A percentile compares a stretch with the other conserved stretches of the same genome.
Evolutionary conservation across 805 yeast genomes (phyloP).

Genomic region (Candida verbasci): DNA sequence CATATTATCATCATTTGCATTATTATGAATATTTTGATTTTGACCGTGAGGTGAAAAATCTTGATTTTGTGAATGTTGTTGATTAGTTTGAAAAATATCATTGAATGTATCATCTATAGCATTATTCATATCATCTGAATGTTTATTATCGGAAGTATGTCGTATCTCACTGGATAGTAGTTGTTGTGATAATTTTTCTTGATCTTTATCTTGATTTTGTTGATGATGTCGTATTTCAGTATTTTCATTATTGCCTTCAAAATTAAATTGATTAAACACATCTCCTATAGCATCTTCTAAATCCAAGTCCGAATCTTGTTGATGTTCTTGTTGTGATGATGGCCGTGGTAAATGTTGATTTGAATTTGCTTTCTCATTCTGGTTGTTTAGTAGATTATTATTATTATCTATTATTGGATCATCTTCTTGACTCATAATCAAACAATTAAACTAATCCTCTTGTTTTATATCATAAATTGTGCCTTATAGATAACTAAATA

Average conservation of each 20-base stretch:
- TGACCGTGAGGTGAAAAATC: neutral
- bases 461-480: neutral
- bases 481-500: neutral
- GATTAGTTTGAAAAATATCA: neutral
- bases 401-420: neutral
- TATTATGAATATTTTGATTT: neutral
- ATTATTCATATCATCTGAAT: too few relatives aligned
- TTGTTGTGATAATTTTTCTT: too few relatives aligned
- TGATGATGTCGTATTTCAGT: slow-evolving; percentile 1
- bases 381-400: neutral
- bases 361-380: neutral
- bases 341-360: neutral
- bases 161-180: too few relatives aligned
- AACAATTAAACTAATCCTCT: neutral
- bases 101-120: too few relatives aligned
- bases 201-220: slow-evolving; percentile 1
- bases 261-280: slow-evolving; percentile 31
- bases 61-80: neutral
- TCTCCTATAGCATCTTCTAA: slow-evolving; percentile 35
- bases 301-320: slow-evolving; percentile 14
- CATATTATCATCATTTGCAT: slow-evolving; percentile 3
- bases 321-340: neutral
- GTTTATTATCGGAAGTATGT: too few relatives aligned
- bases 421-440: slow-evolving; percentile 2
- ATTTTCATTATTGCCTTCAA: neutral